phyloP scores from a whole-genome alignment of 176 grass and related monocot genomes.

The Carex kokanica region DNA sequence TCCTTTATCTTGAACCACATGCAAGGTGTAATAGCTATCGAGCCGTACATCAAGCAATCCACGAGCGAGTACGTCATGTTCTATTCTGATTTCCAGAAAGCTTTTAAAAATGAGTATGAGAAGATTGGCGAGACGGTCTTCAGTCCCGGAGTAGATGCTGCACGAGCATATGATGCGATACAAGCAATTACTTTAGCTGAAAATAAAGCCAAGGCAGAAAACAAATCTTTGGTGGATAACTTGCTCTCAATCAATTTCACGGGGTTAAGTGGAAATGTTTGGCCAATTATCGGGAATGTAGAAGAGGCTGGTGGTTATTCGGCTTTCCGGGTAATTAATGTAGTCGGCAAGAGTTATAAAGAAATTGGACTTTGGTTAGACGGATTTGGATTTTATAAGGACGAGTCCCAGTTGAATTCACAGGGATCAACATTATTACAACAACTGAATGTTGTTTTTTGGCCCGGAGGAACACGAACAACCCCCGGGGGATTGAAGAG shows the following conservation, averaged over 20 bases:
- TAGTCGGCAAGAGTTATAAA: slow-evolving; percentile 34
- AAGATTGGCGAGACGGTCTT: background rate
- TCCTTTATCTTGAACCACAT: slow-evolving; percentile 33
- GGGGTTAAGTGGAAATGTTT: slow-evolving; percentile 27
- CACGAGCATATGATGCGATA: slow-evolving; percentile 34
- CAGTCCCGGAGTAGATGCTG: slow-evolving; percentile 17
- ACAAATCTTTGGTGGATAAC: slow-evolving; percentile 1
- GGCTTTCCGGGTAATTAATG: slow-evolving; percentile 27
- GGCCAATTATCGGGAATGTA: background rate
- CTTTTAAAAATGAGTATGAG: background rate
- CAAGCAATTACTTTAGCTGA: background rate
- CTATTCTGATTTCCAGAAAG: slow-evolving; percentile 16
- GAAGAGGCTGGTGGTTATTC: background rate
- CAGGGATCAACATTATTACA: background rate
- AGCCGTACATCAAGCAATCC: slow-evolving; percentile 16
- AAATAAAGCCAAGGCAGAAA: background rate
- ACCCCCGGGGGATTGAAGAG: slow-evolving; percentile 21
- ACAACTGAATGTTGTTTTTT: slow-evolving; percentile 17
- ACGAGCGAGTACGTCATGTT: background rate
- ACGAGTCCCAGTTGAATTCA: background rate
- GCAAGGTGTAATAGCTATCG: slow-evolving; percentile 36
- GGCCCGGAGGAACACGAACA: slow-evolving; percentile 22
- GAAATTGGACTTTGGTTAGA: slow-evolving; percentile 35
- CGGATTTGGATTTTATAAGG: slow-evolving; percentile 26
- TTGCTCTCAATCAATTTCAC: slow-evolving; percentile 10